Base-by-base conservation (phyloP, 2,329 filamentous ascomycete species). In the Aspergillus pseudoglaucus region DNA sequence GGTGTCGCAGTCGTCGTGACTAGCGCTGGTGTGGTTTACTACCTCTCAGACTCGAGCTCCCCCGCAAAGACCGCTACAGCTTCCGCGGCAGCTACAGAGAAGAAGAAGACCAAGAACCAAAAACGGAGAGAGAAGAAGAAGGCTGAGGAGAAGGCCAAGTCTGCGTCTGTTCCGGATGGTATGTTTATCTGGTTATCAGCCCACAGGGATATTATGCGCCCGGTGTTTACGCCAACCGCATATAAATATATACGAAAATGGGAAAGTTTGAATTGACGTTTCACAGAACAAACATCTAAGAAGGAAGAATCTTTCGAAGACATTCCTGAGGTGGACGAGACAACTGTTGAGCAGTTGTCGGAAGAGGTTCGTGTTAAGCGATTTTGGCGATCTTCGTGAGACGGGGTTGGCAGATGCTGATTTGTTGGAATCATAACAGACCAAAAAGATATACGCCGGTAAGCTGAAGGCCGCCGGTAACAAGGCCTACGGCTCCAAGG, bases 381-480 rank as follows among this genome's bases (percentile, higher is more conserved):
- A 20, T 40, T 42, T 8, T 42, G 30, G 38, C 23, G 22, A 14
- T 27, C 1, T 47, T 35, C 17, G 15, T 18, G 15, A 10, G 37
- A 39, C 37, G 18, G 17, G 33, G 33, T 35, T 38, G 46, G 40
- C 38, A 35, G 32, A 43, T 20, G 15, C 46, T 47, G 17, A 56
- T 47, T 42, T 38, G 33, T 51, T 53, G 14, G 49, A 46, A 18
- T 22, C 17, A 18, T 52, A 15, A 42, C 68, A 91, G 71, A 83
- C 95, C 67, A 84, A 88, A 57, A 90, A 90, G 67, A 83, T 89
- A 48, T 93, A 88, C 69, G 90, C 93, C 30, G 84, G 83, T 49
- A 94, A 95, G 75, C 77, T 98, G 58, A 98, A 98, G 78, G 88
- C 88, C 52, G 87, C 88, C 23, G 93, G 93, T 51, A 98, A 98